These are phyloP conservation scores for Corrigiola litoralis DNA, from an alignment of 179 eudicot genomes.

Conservation along the genomic window DNA sequence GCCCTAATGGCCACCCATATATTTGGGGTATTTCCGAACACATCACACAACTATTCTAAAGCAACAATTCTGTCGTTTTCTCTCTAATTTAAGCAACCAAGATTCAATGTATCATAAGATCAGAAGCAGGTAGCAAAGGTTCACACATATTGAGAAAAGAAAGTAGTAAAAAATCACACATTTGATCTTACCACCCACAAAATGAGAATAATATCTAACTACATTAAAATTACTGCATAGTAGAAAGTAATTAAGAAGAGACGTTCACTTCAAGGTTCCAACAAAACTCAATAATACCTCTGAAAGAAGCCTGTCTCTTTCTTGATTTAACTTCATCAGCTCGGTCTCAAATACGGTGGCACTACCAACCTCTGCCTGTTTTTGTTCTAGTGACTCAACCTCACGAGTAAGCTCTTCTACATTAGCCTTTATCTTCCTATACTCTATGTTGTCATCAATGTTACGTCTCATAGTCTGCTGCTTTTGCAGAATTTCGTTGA, in stretches of 20 bases:
- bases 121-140: too few species aligned
- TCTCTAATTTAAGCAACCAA: too few species aligned
- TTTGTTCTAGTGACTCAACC: constrained; percentile 68
- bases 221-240: not conserved
- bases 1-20: too few species aligned
- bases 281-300: constrained; percentile 51
- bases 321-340: constrained; percentile 56
- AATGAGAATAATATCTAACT: not conserved
- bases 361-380: constrained; percentile 56
- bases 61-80: too few species aligned
- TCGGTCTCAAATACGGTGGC: constrained; percentile 47
- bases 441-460: constrained; percentile 64
- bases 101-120: too few species aligned
- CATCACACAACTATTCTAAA: too few species aligned
- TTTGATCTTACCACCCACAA: not conserved
- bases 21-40: too few species aligned
- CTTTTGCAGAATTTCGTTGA: constrained; percentile 25
- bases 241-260: not conserved
- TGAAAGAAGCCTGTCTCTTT: constrained; percentile 78
- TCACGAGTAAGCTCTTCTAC: constrained; percentile 56
- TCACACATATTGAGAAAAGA: too few species aligned
- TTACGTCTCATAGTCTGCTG: constrained; percentile 55
- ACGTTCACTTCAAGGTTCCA: not conserved
- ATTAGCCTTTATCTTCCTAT: constrained; percentile 55
- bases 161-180: too few species aligned